Base-by-base conservation (phyloP, 257 asterid genomes). In the Verbena officinalis region DNA sequence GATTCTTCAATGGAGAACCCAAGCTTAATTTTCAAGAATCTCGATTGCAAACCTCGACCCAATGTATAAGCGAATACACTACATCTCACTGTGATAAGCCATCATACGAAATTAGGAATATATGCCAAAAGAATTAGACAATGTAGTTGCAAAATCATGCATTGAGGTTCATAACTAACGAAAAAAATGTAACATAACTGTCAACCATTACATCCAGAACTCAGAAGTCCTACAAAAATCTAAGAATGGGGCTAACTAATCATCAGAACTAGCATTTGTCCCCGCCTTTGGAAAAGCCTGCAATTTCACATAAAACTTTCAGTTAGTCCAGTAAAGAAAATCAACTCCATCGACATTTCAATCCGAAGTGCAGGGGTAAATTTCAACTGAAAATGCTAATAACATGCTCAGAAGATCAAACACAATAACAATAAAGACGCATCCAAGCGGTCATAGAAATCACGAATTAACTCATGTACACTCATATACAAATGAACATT, bases 221-320 rank as follows among this genome's bases (percentile, higher is more conserved):
- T 62, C 58, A 67, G 15, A 40, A 55, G 45, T 62, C 70, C 68
- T 65, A 77, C 76, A 74, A 73, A 68, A 59, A 36, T 4, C 40
- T 36, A 36, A 58, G n/a, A 22, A 48, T 21, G 23, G 42, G 16
- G 34, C 64, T 54, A 68, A 64, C 76, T 80, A 76, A 73, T 45
- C 46, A 33, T 59, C 76, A 13, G 50, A 77, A 72, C 72, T 38
- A 51, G 60, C 39, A 21, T 40, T 46, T 65, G 51, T 55, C 74
- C 69, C 45, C 17, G 52, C 61, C 59, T 46, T 21, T 9, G 1
- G 38, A 63, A 55, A 52, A 46, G 9, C 70, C 86, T 77, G 71
- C 72, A 62, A 21, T 30, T 38, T 5, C 62, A 45, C 24, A 59
- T 42, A 68, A 48, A 51, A 38, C 34, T 2, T 51, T 11, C 43